phyloP scores from a whole-genome alignment of 495 filamentous ascomycete species.

The Mytilinidion resinicola region DNA sequence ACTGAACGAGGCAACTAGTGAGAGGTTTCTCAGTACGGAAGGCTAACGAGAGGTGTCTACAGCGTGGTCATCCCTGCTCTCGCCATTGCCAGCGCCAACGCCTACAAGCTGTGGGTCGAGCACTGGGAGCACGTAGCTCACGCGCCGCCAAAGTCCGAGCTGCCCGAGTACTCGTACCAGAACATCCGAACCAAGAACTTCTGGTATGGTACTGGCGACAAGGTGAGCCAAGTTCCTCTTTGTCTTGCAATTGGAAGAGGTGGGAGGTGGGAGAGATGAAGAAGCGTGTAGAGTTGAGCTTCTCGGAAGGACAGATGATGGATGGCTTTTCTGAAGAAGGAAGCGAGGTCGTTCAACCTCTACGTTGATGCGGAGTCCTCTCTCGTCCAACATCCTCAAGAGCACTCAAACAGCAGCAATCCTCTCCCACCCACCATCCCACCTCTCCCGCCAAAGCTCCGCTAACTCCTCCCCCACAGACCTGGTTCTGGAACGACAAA shows the following conservation, averaged over 20 bases:
- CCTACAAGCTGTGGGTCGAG: constrained; percentile 80
- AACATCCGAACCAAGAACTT: constrained; percentile 88
- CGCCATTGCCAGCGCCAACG: constrained; percentile 63
- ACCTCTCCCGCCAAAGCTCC: background rate
- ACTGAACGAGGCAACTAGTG: too few relatives aligned
- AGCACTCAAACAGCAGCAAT: background rate
- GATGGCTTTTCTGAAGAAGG: background rate
- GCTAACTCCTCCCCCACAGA: constrained; percentile 18
- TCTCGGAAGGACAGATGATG: background rate
- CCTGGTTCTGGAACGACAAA: constrained; percentile 68
- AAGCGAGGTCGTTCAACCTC: background rate
- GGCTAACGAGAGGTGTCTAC: constrained; percentile 16
- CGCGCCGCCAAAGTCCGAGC: constrained; percentile 77
- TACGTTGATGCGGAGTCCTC: background rate
- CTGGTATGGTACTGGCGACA: constrained; percentile 85
- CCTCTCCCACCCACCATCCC: background rate
- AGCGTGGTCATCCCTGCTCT: constrained; percentile 65
- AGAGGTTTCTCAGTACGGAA: too few relatives aligned
- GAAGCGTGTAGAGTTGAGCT: too few relatives aligned
- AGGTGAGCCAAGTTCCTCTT: constrained; percentile 48
- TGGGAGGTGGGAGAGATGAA: background rate
- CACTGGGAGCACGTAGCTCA: constrained; percentile 89
- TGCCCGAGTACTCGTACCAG: constrained; percentile 84
- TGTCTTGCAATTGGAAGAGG: background rate
- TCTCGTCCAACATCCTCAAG: background rate